Percentiles rank a stretch among this genome's conserved stretches.
phyloP scores from a whole-genome alignment of 2,329 filamentous ascomycete species.

The Diaporthe aspalathi region DNA sequence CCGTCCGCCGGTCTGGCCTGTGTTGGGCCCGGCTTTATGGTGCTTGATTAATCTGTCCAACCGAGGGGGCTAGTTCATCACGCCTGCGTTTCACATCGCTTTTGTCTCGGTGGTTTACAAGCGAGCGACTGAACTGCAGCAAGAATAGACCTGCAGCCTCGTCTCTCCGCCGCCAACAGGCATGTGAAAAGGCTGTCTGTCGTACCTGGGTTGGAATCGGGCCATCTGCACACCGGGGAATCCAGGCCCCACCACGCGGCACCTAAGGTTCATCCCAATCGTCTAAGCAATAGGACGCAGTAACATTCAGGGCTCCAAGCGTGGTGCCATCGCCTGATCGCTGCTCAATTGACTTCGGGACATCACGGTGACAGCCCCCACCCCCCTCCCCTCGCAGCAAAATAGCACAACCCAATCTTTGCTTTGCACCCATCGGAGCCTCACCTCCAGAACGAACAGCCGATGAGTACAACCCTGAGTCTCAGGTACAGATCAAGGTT shows the following conservation, averaged over 20 bases:
- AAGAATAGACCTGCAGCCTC: neutral
- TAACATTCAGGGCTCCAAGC: slow-evolving; percentile 25
- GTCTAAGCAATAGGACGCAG: neutral
- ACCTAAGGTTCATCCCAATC: slow-evolving; percentile 25
- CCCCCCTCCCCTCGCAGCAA: slow-evolving; percentile 3
- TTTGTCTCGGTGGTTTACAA: neutral
- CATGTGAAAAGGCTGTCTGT: neutral
- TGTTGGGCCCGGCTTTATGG: neutral
- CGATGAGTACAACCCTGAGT: slow-evolving; percentile 19
- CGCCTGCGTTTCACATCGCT: slow-evolving; percentile 4
- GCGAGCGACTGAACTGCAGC: neutral
- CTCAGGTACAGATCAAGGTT: slow-evolving; percentile 30
- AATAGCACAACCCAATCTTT: slow-evolving; percentile 10
- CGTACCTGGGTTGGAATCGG: neutral
- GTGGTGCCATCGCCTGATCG: slow-evolving; percentile 28
- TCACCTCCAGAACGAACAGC: neutral
- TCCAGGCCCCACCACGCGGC: slow-evolving; percentile 10
- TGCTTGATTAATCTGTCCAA: neutral
- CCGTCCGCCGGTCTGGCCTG: slow-evolving; percentile 1
- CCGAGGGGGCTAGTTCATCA: neutral
- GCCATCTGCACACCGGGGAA: neutral
- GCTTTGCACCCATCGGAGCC: slow-evolving; percentile 8
- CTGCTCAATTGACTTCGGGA: slow-evolving; percentile 24
- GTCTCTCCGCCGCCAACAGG: neutral
- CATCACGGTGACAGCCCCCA: slow-evolving; percentile 1